Evolutionary conservation across 805 yeast species (phyloP).

Genomic region (Cyberlindnera lachancei): DNA sequence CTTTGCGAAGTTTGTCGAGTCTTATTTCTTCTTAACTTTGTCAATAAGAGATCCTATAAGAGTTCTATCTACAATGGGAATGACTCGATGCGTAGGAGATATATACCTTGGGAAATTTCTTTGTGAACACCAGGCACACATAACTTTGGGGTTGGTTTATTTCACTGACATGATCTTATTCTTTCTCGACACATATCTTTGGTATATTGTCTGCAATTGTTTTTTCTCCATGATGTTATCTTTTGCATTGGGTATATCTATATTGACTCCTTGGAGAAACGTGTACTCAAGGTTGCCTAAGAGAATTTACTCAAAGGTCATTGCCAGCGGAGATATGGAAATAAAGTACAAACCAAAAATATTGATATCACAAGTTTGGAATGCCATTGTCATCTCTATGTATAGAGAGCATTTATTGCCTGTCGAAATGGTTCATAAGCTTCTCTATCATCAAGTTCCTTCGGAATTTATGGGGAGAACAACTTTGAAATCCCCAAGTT

Average conservation of each 20-base stretch:
- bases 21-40: conserved; percentile 70
- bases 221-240: conserved; percentile 64
- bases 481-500: conserved; percentile 60
- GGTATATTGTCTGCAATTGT: conserved; percentile 82
- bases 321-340: conserved; percentile 35
- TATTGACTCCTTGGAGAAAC: conserved; percentile 87
- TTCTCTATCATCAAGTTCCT: conserved; percentile 41
- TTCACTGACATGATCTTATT: conserved; percentile 62
- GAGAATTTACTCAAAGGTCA: conserved; percentile 63
- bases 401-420: conserved; percentile 73
- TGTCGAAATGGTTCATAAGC: conserved; percentile 59
- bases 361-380: conserved; percentile 70
- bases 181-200: conserved; percentile 74
- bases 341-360: conserved; percentile 39
- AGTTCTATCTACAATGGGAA: conserved; percentile 51
- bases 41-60: conserved; percentile 70
- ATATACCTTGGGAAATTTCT: conserved; percentile 40
- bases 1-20: conserved; percentile 61
- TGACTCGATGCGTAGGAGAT: conserved; percentile 62
- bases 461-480: conserved; percentile 27
- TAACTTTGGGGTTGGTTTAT: conserved; percentile 46
- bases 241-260: conserved; percentile 69
- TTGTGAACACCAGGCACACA: conserved; percentile 50
- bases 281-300: conserved; percentile 69
- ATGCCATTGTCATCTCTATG: conserved; percentile 76